These are phyloP conservation scores for Hapsidospora chrysogenum DNA, from an alignment of 495 filamentous ascomycete species.

Conservation along the genomic window DNA sequence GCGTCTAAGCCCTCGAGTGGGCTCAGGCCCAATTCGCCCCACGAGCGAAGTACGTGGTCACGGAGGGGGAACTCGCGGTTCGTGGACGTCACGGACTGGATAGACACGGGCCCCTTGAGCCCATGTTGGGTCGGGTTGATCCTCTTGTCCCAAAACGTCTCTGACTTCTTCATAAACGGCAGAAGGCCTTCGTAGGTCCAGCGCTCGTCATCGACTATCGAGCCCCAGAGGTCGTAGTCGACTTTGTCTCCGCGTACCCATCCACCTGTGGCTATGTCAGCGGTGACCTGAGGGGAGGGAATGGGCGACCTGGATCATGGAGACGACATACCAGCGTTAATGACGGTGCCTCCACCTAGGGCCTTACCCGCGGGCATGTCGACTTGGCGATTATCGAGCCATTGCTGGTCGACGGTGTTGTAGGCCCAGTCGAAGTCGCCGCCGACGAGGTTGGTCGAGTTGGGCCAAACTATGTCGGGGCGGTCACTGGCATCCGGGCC, in stretches of 20 bases:
- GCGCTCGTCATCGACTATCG: conserved; percentile 12
- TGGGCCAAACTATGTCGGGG: conserved; percentile 10
- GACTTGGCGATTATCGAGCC: conserved; percentile 16
- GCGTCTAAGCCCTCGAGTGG: conserved; percentile 7
- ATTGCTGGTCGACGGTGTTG: conserved; percentile 30
- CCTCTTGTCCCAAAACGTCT: conserved; percentile 5
- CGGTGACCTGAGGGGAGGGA: no score
- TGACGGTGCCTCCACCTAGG: conserved; percentile 16
- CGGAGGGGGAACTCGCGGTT: conserved; percentile 15
- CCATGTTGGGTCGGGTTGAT: conserved; percentile 10
- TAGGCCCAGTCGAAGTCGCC: conserved; percentile 47
- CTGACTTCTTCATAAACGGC: conserved; percentile 13
- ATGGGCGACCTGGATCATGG: conserved; percentile 12
- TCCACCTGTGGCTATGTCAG: conserved; percentile 5
- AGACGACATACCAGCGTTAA: conserved; percentile 7
- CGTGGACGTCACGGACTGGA: conserved; percentile 7
- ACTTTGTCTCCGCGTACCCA: conserved; percentile 18
- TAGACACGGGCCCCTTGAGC: conserved; percentile 10
- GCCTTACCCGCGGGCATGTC: conserved; percentile 20
- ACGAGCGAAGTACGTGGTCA: conserved; percentile 9
- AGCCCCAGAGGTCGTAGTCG: conserved; percentile 24
- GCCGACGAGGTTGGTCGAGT: conserved; percentile 34
- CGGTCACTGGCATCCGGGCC: conserved; percentile 13
- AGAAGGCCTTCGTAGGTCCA: conserved; percentile 21
- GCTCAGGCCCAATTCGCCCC: conserved; percentile 11